phyloP scores from a whole-genome alignment of 108 stramenopile genomes.

The Nannochloropsis oceanica region DNA sequence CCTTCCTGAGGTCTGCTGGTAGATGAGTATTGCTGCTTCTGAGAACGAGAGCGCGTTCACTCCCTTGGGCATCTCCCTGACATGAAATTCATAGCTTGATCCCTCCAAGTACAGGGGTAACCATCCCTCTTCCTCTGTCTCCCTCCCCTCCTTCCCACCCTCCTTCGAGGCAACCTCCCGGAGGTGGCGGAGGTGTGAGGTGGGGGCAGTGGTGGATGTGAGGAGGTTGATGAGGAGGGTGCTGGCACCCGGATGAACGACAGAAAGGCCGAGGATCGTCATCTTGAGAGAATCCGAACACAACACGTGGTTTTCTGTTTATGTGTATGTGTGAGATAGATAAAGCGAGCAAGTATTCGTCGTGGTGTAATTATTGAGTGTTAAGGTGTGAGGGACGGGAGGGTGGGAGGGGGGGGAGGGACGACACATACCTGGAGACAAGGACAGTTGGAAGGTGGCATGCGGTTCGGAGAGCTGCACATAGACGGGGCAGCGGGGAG shows the following conservation, averaged over 20 bases:
- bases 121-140: no score
- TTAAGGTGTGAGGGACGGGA: background rate
- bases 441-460: background rate
- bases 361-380: no score
- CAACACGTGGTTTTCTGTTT: background rate
- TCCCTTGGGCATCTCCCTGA: background rate
- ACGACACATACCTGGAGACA: background rate
- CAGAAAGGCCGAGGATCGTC: background rate
- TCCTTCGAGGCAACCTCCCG: background rate
- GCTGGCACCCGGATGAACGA: background rate
- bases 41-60: background rate
- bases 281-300: background rate
- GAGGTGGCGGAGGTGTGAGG: background rate
- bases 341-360: background rate
- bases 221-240: background rate
- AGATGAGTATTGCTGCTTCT: background rate
- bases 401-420: background rate
- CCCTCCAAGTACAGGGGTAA: background rate
- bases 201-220: background rate
- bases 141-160: background rate
- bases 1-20: background rate
- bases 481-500: background rate
- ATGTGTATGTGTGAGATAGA: no score
- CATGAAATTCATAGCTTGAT: background rate
- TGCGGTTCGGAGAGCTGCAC: background rate